phyloP scores from a whole-genome alignment of 140 eudicot species.

The Stevia rebaudiana region DNA sequence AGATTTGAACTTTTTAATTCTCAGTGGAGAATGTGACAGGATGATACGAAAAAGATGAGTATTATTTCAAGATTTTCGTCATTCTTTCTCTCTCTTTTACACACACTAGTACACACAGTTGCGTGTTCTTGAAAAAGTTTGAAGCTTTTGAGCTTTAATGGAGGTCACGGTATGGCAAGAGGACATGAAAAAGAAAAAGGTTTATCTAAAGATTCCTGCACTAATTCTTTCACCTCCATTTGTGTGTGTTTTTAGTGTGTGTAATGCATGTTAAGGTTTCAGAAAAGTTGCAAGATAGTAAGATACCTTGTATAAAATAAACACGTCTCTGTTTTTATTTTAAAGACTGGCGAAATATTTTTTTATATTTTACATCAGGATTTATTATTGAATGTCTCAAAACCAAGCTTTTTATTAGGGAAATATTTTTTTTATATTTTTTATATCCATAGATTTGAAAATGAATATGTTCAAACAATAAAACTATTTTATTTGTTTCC shows the following conservation, averaged over 20 bases:
- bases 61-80: slow-evolving; percentile 12
- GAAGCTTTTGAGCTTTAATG: slow-evolving; percentile 25
- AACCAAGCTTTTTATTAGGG: too few relatives aligned
- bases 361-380: too few relatives aligned
- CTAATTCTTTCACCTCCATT: slow-evolving; percentile 25
- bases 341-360: too few relatives aligned
- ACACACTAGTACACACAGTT: slow-evolving; percentile 9
- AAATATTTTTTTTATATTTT: too few relatives aligned
- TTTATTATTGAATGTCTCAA: too few relatives aligned
- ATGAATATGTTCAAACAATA: too few relatives aligned
- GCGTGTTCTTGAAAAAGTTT: slow-evolving; percentile 14
- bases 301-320: too few relatives aligned
- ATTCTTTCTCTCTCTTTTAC: not conserved
- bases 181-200: slow-evolving; percentile 15
- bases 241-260: too few relatives aligned
- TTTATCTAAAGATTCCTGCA: slow-evolving; percentile 20
- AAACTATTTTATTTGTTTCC: too few relatives aligned
- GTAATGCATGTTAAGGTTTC: slow-evolving; percentile 35
- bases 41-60: not conserved
- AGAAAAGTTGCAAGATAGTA: slow-evolving; percentile 27
- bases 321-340: too few relatives aligned
- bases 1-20: not conserved
- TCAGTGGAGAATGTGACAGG: not conserved
- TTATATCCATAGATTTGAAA: too few relatives aligned
- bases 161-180: slow-evolving; percentile 8